These are phyloP conservation scores for Nicotiana paniculata DNA, from an alignment of 257 asterid species.

Conservation along the genomic window DNA sequence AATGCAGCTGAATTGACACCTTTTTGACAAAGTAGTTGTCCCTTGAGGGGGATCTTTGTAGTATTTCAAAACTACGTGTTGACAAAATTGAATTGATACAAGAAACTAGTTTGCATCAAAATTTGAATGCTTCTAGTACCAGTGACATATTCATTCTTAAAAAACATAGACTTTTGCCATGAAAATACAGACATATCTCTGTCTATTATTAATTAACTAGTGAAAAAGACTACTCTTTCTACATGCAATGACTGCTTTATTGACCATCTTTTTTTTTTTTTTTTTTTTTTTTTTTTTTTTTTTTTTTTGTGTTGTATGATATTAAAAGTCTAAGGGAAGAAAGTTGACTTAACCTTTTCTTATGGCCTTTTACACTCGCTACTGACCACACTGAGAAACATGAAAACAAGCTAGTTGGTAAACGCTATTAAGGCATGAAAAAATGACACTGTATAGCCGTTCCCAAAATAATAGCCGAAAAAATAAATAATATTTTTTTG, in stretches of 20 bases:
- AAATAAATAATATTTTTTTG: no score
- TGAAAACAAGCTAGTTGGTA: no score
- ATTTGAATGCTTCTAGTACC: background rate
- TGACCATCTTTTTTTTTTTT: background rate
- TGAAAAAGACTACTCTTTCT: background rate
- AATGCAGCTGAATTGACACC: background rate
- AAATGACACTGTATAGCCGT: no score
- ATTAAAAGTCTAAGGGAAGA: background rate
- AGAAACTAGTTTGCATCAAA: background rate
- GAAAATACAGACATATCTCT: no score
- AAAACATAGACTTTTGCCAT: no score
- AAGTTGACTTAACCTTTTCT: background rate
- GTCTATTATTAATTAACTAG: background rate
- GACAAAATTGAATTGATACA: background rate
- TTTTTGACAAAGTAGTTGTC: background rate
- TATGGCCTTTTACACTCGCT: no score
- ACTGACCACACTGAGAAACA: no score
- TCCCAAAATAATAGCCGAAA: no score
- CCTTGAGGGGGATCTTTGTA: background rate
- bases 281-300: background rate
- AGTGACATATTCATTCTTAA: no score
- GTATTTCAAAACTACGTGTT: background rate
- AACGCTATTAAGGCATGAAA: no score
- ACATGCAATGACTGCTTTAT: background rate
- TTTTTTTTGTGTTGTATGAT: background rate